Evolutionary conservation across 2,329 filamentous ascomycete species (phyloP).

Genomic region (Arthrobotrys sinensis): DNA sequence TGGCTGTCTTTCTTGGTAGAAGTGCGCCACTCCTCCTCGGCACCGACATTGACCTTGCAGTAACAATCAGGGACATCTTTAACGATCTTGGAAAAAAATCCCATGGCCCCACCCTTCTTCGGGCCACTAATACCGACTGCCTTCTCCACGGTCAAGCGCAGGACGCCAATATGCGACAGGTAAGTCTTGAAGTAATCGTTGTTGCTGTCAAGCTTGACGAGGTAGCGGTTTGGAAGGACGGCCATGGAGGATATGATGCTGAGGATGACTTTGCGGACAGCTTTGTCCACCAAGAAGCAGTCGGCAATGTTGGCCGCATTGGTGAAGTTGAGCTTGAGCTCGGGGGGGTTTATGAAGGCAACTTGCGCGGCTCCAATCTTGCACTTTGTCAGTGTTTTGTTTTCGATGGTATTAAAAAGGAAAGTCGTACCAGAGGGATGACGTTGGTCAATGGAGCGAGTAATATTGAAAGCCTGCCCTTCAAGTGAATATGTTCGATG

Average conservation of each 20-base stretch:
- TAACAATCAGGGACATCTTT: conserved; percentile 71
- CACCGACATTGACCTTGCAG: conserved; percentile 69
- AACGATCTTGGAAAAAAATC: conserved; percentile 69
- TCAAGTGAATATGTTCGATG: conserved; percentile 69
- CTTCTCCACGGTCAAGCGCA: conserved; percentile 69
- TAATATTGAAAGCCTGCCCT: conserved; percentile 69
- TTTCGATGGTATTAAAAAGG: conserved; percentile 40
- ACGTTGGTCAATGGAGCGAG: conserved; percentile 70
- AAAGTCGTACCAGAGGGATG: conserved; percentile 68
- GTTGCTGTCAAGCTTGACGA: conserved; percentile 70
- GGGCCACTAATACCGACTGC: conserved; percentile 66
- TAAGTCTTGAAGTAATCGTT: conserved; percentile 71
- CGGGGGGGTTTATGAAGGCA: conserved; percentile 71
- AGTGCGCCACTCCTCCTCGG: conserved; percentile 69
- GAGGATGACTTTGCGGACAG: conserved; percentile 70
- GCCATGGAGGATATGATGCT: conserved; percentile 69
- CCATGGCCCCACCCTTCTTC: conserved; percentile 68
- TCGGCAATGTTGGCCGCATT: conserved; percentile 70
- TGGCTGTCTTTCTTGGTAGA: conserved; percentile 68
- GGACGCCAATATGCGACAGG: conserved; percentile 68
- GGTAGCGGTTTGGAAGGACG: conserved; percentile 71
- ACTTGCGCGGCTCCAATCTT: conserved; percentile 71
- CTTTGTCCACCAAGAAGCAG: conserved; percentile 67
- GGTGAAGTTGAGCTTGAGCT: conserved; percentile 70
- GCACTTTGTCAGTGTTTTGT: conserved; percentile 21